Evolutionary conservation across 1,284 basidiomycete genomes (phyloP).

Genomic region (Puccinia triticina): DNA sequence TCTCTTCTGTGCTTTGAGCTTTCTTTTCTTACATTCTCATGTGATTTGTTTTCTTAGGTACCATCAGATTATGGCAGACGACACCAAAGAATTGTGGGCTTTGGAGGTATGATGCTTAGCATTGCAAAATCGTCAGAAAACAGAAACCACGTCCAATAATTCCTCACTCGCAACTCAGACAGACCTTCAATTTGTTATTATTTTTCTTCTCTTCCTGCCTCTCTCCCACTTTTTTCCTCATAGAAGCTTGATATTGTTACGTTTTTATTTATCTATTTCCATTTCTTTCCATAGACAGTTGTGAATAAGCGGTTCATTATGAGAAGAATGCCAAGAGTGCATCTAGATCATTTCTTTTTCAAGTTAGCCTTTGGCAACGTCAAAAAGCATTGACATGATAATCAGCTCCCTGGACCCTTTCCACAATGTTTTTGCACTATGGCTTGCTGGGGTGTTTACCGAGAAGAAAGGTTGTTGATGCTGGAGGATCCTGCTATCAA

Average conservation of each 20-base stretch:
- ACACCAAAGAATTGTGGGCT: conserved; percentile 48
- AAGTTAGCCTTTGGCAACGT: no score
- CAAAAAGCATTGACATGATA: no score
- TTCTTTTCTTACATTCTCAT: no score
- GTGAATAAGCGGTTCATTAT: background rate
- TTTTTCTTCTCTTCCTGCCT: background rate
- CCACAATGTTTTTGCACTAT: no score
- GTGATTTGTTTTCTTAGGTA: conserved; percentile 18
- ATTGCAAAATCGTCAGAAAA: background rate
- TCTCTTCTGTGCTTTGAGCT: background rate
- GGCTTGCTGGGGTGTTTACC: no score
- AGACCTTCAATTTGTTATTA: background rate
- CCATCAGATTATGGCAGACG: conserved; percentile 48
- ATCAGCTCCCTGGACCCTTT: no score
- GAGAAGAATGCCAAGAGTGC: background rate
- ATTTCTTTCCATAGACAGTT: background rate
- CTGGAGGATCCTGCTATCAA: no score
- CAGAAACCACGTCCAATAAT: background rate
- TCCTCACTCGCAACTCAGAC: no score
- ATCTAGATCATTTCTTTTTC: background rate
- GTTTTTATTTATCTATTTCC: background rate
- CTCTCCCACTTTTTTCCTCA: background rate
- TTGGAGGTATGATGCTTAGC: conserved; percentile 45
- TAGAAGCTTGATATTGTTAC: background rate
- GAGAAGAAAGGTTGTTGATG: no score